Conservation (phyloP, 2,329 filamentous ascomycete genomes). For the Aureobasidium sp. region DNA sequence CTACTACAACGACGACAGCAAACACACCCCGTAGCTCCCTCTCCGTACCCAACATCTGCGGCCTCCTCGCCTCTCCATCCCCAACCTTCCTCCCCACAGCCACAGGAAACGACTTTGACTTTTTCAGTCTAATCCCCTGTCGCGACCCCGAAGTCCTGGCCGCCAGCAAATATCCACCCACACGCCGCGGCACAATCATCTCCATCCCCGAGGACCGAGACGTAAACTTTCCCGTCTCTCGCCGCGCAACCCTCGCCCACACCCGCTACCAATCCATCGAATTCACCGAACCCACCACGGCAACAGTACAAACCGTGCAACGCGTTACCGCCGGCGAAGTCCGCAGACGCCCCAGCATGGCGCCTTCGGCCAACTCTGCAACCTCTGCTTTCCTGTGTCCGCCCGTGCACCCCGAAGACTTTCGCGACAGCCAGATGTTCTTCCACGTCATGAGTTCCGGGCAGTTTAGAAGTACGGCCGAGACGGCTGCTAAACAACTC, state of each 20-base stretch:
- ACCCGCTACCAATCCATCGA: not conserved
- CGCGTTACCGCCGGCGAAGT: not conserved
- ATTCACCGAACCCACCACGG: not conserved
- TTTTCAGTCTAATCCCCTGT: not conserved
- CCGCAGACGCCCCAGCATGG: constrained; percentile 1
- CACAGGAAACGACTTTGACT: not conserved
- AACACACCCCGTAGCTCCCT: not conserved
- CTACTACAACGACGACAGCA: not conserved
- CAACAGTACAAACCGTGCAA: not conserved
- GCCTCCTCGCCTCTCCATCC: not conserved
- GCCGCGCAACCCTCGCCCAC: not conserved
- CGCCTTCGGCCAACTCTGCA: not conserved
- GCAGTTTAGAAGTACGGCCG: not conserved
- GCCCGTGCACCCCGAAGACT: not conserved
- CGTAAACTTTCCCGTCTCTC: not conserved
- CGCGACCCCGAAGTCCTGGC: not conserved
- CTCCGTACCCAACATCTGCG: not conserved
- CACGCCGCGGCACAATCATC: not conserved
- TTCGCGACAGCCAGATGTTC: not conserved
- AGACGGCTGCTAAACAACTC: not conserved
- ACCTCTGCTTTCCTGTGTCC: constrained; percentile 4
- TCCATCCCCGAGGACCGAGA: not conserved
- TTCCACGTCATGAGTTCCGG: constrained; percentile 10
- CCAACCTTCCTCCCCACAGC: not conserved
- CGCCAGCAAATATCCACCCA: not conserved